Base-by-base conservation (phyloP, 2,329 filamentous ascomycete genomes). In the Cephalotrichum gorgonifer region DNA sequence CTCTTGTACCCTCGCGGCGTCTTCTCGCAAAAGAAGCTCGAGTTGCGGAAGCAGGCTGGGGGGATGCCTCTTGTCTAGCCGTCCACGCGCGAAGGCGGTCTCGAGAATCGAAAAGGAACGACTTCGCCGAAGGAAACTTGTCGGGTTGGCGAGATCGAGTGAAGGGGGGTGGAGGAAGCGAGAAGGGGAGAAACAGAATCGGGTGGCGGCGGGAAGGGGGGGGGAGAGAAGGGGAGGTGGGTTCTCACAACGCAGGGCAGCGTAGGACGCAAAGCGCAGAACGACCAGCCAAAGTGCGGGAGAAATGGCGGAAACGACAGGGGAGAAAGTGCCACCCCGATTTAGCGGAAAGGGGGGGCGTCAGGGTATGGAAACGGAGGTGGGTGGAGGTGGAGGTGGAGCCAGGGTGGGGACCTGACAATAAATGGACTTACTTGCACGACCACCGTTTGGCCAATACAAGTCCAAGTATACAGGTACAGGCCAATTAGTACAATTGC, bases 51-150 rank as follows among this genome's bases (percentile, higher is more conserved):
- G 47, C 38, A 39, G 51, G 44, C 22, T 20, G 48, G 44, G 27
- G 26, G 26, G 45, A 49, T 38, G 35, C 35, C 4, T 39, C 35
- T 39, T 20, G 35, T 9, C 22, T 20, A 11, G 22, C 35, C n/a
- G 17, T 51, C 41, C 23, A 52, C 33, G 49, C 48, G 48, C 48
- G 23, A 22, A 26, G 17, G 28, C 42, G 44, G 43, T 47, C 50
- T 51, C 52, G 50, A 52, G 50, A 51, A 51, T 47, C 47, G 52
- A 39, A 39, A 22, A 20, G 35, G 6, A 39, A 17, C 15, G 17
- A 39, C 35, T 17, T 39, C 35, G 35, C 35, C 35, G n/a, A 39
- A 20, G 35, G n/a, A 22, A n/a, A 26, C 46, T 48, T 48, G 46
- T 48, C 46, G 46, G 38, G 39, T 38, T 38, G 46, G 46, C 46